Conservation (phyloP, 208 protist species). For the Sergeia podlipaevii region DNA sequence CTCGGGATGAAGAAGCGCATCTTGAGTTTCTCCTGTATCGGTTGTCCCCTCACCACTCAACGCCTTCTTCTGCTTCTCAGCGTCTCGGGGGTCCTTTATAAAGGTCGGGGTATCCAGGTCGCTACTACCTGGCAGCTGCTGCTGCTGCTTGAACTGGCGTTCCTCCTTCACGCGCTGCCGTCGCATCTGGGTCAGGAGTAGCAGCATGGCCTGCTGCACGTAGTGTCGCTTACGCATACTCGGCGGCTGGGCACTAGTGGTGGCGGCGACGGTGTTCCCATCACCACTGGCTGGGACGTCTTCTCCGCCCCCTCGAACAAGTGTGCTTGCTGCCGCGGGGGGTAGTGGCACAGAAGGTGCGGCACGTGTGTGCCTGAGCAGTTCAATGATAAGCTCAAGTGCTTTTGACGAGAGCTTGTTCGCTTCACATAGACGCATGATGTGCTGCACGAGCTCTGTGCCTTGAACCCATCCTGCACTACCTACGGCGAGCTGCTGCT, state of each 20-base stretch:
- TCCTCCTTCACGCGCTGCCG: slow-evolving; percentile 42
- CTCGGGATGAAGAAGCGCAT: too few relatives aligned
- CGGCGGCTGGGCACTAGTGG: not conserved
- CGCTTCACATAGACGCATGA: slow-evolving; percentile 30
- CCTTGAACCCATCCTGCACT: too few relatives aligned
- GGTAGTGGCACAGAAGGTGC: slow-evolving; percentile 11
- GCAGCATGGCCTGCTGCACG: slow-evolving; percentile 58
- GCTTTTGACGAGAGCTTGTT: slow-evolving; percentile 31
- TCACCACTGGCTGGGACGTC: not conserved
- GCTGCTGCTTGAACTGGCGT: not conserved
- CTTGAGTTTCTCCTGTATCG: too few relatives aligned
- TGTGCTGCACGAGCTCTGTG: slow-evolving; percentile 28
- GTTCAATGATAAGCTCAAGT: slow-evolving; percentile 50
- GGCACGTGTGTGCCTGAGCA: slow-evolving; percentile 52
- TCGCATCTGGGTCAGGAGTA: slow-evolving; percentile 50
- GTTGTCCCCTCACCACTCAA: too few relatives aligned
- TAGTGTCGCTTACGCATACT: slow-evolving; percentile 22
- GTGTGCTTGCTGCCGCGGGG: slow-evolving; percentile 5
- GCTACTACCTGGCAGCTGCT: slow-evolving; percentile 7
- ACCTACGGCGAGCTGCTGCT: too few relatives aligned
- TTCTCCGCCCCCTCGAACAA: not conserved
- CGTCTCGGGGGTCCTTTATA: too few relatives aligned
- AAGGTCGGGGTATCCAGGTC: too few relatives aligned
- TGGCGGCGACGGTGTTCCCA: not conserved
- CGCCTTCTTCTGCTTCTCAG: too few relatives aligned